A percentile compares a stretch with the other conserved stretches of the same genome.
These are phyloP conservation scores for Fraxinus albicans DNA, from an alignment of 305 asterid genomes.

Conservation along the genomic window DNA sequence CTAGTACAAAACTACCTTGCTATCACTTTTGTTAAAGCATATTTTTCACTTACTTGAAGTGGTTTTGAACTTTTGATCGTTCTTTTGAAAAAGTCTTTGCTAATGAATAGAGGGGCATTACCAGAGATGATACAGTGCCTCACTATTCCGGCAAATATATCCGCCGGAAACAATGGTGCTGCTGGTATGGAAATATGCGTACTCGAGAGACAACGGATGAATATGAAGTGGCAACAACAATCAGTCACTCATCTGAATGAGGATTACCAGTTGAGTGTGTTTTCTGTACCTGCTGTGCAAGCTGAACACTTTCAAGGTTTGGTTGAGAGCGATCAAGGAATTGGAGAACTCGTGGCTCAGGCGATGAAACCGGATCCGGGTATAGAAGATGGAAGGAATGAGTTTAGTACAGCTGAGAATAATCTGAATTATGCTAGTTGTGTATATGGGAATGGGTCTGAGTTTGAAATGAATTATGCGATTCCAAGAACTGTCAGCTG, in stretches of 20 bases:
- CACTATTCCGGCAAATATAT: conserved; percentile 20
- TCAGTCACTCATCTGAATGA: conserved; percentile 29
- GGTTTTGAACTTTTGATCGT: conserved; percentile 1
- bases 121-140: conserved; percentile 48
- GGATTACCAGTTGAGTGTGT: conserved; percentile 25
- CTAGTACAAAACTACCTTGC: conserved; percentile 15
- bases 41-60: conserved; percentile 11
- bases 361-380: conserved; percentile 59
- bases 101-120: conserved; percentile 34
- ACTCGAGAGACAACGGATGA: conserved; percentile 47
- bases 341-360: conserved; percentile 35
- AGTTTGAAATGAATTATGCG: conserved; percentile 32
- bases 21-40: background rate
- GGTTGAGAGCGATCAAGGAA: conserved; percentile 39
- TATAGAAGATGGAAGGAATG: conserved; percentile 26
- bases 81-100: conserved; percentile 3
- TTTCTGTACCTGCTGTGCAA: background rate
- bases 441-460: conserved; percentile 30
- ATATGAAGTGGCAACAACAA: conserved; percentile 43
- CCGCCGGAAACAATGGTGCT: conserved; percentile 15
- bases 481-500: conserved; percentile 57
- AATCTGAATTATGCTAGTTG: conserved; percentile 25
- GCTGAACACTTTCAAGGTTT: conserved; percentile 26
- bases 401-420: conserved; percentile 22
- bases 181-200: conserved; percentile 36